Evolutionary conservation across 306 rosid genomes (phyloP).

Genomic region (Vicia villosa): DNA sequence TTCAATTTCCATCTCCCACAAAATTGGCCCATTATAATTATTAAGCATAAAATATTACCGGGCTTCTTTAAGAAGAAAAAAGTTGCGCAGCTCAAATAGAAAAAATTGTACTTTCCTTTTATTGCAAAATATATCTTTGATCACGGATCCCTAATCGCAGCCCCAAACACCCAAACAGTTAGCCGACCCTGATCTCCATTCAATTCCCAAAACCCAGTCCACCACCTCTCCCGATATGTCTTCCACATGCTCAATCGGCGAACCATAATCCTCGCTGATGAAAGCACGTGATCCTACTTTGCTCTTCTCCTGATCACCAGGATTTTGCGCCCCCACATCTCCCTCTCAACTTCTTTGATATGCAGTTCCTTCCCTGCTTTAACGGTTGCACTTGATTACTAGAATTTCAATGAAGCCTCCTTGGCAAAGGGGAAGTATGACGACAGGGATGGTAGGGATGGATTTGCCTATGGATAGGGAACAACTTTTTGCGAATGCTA

Average conservation of each 20-base stretch:
- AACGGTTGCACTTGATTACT: slow-evolving; percentile 51
- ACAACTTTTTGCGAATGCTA: slow-evolving; percentile 49
- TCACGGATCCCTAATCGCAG: neutral
- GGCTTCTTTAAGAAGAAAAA: neutral
- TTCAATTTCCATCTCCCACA: no score
- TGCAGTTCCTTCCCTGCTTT: slow-evolving; percentile 39
- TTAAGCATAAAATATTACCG: neutral
- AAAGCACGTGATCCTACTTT: slow-evolving; percentile 78
- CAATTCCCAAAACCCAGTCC: slow-evolving; percentile 68
- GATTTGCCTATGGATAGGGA: slow-evolving; percentile 53
- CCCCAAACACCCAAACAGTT: slow-evolving; percentile 38
- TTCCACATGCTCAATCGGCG: slow-evolving; percentile 97
- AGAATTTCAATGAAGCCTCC: slow-evolving; percentile 59
- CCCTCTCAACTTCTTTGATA: slow-evolving; percentile 43
- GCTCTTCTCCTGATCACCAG: slow-evolving; percentile 80
- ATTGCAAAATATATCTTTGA: neutral
- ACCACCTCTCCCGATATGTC: slow-evolving; percentile 78
- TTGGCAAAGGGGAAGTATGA: slow-evolving; percentile 62
- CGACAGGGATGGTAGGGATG: slow-evolving; percentile 45
- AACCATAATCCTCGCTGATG: slow-evolving; percentile 79
- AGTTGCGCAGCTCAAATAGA: neutral
- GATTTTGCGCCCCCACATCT: slow-evolving; percentile 51
- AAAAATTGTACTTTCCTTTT: neutral
- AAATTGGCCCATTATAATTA: neutral
- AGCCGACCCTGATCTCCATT: slow-evolving; percentile 32